Percentiles rank a stretch among this genome's conserved stretches.
These are phyloP conservation scores for Macrotyloma uniflorum DNA, from an alignment of 306 rosid species.

Conservation along the genomic window DNA sequence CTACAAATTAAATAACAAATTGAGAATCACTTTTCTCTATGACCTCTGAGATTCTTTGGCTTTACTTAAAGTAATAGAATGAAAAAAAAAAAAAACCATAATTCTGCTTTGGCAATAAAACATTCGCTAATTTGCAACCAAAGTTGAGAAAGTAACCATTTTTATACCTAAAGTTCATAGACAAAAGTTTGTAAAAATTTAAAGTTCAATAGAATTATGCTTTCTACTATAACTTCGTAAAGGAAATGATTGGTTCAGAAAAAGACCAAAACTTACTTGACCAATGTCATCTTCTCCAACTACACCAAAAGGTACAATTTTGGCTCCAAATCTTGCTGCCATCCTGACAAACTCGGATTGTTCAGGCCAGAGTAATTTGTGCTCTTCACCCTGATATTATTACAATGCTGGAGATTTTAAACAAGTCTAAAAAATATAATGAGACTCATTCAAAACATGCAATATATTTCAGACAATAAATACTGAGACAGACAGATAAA, in stretches of 20 bases:
- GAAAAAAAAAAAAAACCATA: no score
- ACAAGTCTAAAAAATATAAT: not conserved
- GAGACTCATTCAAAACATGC: not conserved
- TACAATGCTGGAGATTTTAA: not conserved
- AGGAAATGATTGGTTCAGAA: conserved; percentile 14
- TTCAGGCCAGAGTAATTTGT: conserved; percentile 93
- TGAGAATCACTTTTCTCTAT: no score
- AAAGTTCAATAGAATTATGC: conserved; percentile 6
- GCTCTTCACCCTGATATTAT: conserved; percentile 76
- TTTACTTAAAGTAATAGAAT: no score
- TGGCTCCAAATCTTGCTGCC: conserved; percentile 96
- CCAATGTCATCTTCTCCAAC: conserved; percentile 94
- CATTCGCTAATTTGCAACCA: no score
- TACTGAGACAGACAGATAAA: not conserved
- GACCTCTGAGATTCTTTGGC: no score
- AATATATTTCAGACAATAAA: conserved; percentile 24
- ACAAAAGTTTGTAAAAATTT: not conserved
- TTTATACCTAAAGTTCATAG: not conserved
- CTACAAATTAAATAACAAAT: no score
- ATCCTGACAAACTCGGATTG: conserved; percentile 90
- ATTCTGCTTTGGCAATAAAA: no score
- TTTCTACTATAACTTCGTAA: not conserved
- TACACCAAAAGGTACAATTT: conserved; percentile 81
- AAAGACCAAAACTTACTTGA: conserved; percentile 55
- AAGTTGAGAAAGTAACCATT: no score